A percentile compares a stretch with the other conserved stretches of the same genome.
Evolutionary conservation across 75 land plant species (phyloP).

Genomic region (Cupressus sempervirens): DNA sequence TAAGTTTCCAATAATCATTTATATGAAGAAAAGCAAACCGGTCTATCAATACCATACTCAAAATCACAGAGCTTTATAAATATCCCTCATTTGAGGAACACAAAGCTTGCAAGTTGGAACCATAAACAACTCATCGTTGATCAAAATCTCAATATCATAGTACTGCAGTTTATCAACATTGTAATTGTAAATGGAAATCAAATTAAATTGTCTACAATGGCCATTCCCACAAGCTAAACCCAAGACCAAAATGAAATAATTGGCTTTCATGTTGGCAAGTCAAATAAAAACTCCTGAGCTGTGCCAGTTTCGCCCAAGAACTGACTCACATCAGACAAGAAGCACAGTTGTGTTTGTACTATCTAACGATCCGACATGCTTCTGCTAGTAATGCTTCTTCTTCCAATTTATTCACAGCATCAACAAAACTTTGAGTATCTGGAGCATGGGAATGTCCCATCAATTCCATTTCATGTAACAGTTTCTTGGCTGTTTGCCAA

Average conservation of each 20-base stretch:
- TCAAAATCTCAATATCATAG: not conserved
- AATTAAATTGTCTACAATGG: not conserved
- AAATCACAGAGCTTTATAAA: not conserved
- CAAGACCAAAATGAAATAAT: not conserved
- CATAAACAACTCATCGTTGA: not conserved
- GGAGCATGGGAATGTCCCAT: constrained; percentile 38
- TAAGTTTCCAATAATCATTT: not conserved
- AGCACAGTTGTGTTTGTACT: not conserved
- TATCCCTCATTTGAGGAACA: not conserved
- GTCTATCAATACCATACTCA: not conserved
- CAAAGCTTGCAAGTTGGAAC: not conserved
- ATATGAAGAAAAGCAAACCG: not conserved
- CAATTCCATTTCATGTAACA: constrained; percentile 55
- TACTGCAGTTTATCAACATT: not conserved
- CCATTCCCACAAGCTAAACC: not conserved
- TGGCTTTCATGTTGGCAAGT: not conserved
- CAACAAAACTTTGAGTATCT: constrained; percentile 45
- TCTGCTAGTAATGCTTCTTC: constrained; percentile 21
- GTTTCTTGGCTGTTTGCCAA: constrained; percentile 49
- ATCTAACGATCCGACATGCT: not conserved
- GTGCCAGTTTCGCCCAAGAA: not conserved
- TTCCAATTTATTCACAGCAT: constrained; percentile 50
- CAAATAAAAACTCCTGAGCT: not conserved
- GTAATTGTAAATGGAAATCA: not conserved
- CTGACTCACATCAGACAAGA: not conserved